phyloP scores from a whole-genome alignment of 2,329 filamentous ascomycete genomes.

The Colletotrichum orbiculare region DNA sequence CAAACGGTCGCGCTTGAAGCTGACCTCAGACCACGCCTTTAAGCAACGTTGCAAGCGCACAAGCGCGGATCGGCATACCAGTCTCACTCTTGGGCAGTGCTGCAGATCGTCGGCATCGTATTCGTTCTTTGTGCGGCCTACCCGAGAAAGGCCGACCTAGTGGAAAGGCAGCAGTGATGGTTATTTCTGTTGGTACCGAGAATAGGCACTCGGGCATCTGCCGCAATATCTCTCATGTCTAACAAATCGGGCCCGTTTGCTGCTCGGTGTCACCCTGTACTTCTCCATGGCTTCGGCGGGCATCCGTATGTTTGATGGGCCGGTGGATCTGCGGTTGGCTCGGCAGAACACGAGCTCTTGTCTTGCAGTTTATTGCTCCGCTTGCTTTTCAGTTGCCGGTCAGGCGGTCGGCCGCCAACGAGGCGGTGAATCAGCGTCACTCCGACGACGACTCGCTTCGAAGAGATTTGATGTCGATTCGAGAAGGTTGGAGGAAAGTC shows the following conservation, averaged over 20 bases:
- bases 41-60: conserved; percentile 36
- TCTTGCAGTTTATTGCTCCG: conserved; percentile 11
- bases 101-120: no score
- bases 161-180: neutral
- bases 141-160: conserved; percentile 2
- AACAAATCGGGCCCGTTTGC: neutral
- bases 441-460: no score
- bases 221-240: conserved; percentile 12
- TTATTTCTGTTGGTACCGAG: conserved; percentile 3
- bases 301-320: conserved; percentile 4
- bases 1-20: conserved; percentile 7
- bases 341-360: conserved; percentile 35
- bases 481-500: conserved; percentile 1
- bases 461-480: neutral
- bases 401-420: neutral
- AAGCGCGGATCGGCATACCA: conserved; percentile 24
- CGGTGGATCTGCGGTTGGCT: conserved; percentile 26
- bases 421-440: conserved; percentile 21
- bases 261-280: conserved; percentile 6
- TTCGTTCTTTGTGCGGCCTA: neutral
- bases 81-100: conserved; percentile 1
- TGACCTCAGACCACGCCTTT: conserved; percentile 5
- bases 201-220: conserved; percentile 4
- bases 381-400: conserved; percentile 17
- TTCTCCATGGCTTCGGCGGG: conserved; percentile 11